Base-by-base conservation (phyloP, 352 stramenopile species). In the Globisporangium parvum region DNA sequence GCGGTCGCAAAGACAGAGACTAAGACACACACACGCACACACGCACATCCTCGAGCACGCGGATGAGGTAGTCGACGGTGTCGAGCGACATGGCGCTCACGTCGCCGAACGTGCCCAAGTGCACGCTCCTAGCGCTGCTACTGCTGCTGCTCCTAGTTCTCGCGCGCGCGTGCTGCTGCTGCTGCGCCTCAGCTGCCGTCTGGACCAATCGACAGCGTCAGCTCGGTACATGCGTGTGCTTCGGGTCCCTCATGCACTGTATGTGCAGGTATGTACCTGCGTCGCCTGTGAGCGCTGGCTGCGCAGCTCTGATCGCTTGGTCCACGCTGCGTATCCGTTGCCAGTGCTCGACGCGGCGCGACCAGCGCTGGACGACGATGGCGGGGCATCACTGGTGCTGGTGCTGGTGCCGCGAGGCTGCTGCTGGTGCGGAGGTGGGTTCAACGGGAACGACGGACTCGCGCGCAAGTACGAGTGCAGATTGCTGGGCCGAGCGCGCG, bases 1-100 rank as follows among this genome's bases (percentile, higher is more conserved):
- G 31, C 31, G 8, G 10, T 8, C 8, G 11, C 44, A 24, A 28
- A 8, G 40, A 24, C 39, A 47, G n/a, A 21, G 17, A 15, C n/a
- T n/a, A 2, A 26, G 37, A 15, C 37, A 53, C 41, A 0, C 17
- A 26, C 21, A 0, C 17, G 20, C 21, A 12, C 5, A 23, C 24
- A 66, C 72, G 15, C 49, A 89, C 79, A 47, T 87, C 71, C 74
- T 84, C 73, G 11, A 92, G 65, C 47, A 82, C 65, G 33, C 69
- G 55, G 17, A 89, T 86, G 15, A 92, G 66, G 49, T 80, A 82
- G n/a, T 88, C 68, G 21, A 92, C 69, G 0, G 82, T 88, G 48
- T 86, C 77, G 9, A 70, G 59, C n/a, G 64, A 60, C 82, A 92
- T 88, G 11, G 47, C 46, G 15, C 53, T 26, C 31, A 92, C 65